These are phyloP conservation scores for Alternaria angustiovoidea DNA, from an alignment of 2,329 filamentous ascomycete genomes.

Conservation along the genomic window DNA sequence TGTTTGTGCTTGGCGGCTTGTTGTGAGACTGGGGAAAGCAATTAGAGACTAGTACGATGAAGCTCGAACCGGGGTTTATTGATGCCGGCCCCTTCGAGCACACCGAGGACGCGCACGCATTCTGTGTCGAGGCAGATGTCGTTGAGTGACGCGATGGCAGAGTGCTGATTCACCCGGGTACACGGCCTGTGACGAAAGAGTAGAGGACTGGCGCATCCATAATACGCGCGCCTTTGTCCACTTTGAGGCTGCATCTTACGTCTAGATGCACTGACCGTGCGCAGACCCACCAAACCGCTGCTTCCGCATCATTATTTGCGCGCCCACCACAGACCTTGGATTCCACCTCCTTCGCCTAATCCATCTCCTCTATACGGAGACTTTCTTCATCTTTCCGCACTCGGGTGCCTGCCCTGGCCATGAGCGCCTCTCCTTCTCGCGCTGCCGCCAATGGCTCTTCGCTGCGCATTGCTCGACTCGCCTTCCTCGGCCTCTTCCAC, in stretches of 20 bases:
- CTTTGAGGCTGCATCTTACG: neutral
- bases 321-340: constrained; percentile 6
- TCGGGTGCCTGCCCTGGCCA: constrained; percentile 32
- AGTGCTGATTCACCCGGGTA: neutral
- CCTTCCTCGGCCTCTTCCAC: constrained; percentile 42
- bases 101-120: neutral
- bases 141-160: neutral
- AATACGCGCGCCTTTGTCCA: constrained; percentile 1
- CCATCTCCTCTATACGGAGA: constrained; percentile 9
- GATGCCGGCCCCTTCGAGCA: constrained; percentile 1
- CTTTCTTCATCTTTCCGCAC: constrained; percentile 23
- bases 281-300: constrained; percentile 11
- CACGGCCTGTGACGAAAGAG: neutral
- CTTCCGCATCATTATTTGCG: constrained; percentile 21
- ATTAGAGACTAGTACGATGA: neutral
- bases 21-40: constrained; percentile 3
- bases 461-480: constrained; percentile 33
- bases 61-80: neutral
- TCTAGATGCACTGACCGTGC: neutral
- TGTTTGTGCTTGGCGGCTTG: constrained; percentile 1
- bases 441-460: constrained; percentile 42
- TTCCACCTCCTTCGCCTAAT: constrained; percentile 4
- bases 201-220: neutral
- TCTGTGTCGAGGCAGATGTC: neutral
- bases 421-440: constrained; percentile 36